Conservation (phyloP, 164 flowering plant genomes). For the Cinnamomum micranthum region DNA sequence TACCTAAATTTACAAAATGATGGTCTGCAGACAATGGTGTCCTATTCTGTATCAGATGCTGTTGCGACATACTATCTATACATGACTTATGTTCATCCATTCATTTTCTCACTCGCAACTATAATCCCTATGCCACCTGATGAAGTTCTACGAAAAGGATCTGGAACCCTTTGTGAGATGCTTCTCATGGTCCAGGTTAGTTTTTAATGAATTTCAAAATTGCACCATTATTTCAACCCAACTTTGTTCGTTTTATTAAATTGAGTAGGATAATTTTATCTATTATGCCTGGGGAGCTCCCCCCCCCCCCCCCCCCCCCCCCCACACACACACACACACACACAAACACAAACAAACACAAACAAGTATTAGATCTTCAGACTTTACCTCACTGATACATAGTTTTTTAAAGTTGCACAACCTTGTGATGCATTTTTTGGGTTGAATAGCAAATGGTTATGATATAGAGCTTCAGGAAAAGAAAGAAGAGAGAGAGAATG, state of each 20-base stretch:
- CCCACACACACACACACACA: too few species aligned
- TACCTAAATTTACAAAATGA: conserved; percentile 1
- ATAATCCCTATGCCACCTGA: conserved; percentile 99
- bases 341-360: too few species aligned
- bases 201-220: conserved; percentile 8
- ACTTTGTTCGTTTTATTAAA: not conserved
- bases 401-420: too few species aligned
- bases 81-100: conserved; percentile 99
- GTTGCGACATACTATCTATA: conserved; percentile 95
- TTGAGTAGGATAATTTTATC: not conserved
- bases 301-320: not conserved
- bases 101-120: conserved; percentile 96
- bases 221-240: not conserved
- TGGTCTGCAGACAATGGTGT: conserved; percentile 87
- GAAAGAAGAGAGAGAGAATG: too few species aligned
- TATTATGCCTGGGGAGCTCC: not conserved
- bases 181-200: conserved; percentile 98
- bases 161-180: conserved; percentile 99
- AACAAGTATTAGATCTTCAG: too few species aligned
- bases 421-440: too few species aligned
- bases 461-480: too few species aligned
- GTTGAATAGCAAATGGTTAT: too few species aligned
- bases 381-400: too few species aligned
- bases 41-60: conserved; percentile 99
- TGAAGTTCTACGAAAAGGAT: conserved; percentile 98